These are phyloP conservation scores for Metschnikowia dekortorum DNA, from an alignment of 805 yeast genomes.

Conservation along the genomic window DNA sequence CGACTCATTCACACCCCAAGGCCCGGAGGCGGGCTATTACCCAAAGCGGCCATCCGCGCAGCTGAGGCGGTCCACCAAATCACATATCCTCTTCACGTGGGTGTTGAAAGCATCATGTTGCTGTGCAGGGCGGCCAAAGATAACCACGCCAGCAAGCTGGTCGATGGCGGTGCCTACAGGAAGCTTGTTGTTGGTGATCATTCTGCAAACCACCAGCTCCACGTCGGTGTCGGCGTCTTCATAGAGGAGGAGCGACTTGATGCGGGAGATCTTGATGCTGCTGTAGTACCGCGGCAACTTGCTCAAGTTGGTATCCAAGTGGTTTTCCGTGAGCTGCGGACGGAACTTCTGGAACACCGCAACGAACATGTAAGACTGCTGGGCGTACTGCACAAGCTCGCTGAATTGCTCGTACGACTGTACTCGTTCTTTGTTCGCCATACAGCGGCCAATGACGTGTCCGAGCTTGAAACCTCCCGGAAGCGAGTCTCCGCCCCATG, in stretches of 20 bases:
- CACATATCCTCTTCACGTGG: conserved; percentile 27
- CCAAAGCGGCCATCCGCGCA: too few relatives aligned
- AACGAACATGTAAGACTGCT: conserved; percentile 5
- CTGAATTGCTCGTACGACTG: conserved; percentile 15
- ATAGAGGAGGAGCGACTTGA: conserved; percentile 18
- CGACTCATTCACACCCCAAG: too few relatives aligned
- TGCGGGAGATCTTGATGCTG: conserved; percentile 20
- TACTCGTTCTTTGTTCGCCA: conserved; percentile 12
- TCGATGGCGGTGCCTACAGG: conserved; percentile 29
- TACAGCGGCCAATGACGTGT: neutral
- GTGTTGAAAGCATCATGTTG: conserved; percentile 17
- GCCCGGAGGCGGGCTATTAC: too few relatives aligned
- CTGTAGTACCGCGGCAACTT: conserved; percentile 27
- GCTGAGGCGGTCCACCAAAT: conserved; percentile 15
- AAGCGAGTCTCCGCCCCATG: conserved; percentile 1
- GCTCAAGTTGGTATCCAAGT: conserved; percentile 30
- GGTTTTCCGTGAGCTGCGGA: conserved; percentile 18
- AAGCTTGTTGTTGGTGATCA: conserved; percentile 33
- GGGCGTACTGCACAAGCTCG: conserved; percentile 9
- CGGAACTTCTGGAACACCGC: conserved; percentile 1
- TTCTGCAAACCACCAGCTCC: conserved; percentile 27
- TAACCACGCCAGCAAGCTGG: conserved; percentile 25
- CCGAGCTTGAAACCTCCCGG: neutral
- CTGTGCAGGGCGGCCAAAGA: conserved; percentile 19
- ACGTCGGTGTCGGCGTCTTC: conserved; percentile 13